phyloP scores from a whole-genome alignment of 306 rosid species.

The Gynostemma pentaphyllum region DNA sequence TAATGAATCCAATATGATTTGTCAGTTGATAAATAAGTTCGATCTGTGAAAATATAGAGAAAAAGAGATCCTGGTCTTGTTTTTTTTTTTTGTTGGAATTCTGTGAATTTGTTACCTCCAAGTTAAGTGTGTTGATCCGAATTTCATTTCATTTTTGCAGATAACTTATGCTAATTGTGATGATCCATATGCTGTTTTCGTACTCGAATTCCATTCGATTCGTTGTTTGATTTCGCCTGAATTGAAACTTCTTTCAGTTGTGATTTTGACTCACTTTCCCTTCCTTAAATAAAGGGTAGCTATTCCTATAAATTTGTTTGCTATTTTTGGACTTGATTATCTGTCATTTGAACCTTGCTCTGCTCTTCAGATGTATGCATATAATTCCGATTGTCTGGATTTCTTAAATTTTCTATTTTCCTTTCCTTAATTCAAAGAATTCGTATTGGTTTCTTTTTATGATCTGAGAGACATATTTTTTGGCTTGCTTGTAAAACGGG shows the following conservation, averaged over 20 bases:
- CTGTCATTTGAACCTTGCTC: background rate
- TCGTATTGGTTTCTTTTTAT: background rate
- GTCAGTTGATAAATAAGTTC: background rate
- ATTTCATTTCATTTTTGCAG: background rate
- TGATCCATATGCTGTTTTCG: background rate
- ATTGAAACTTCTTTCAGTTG: constrained; percentile 5
- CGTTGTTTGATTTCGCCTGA: background rate
- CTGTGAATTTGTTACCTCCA: background rate
- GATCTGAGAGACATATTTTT: background rate
- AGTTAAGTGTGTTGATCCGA: too few species aligned
- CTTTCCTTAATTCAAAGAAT: background rate
- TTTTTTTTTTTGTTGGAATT: background rate
- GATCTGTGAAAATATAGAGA: background rate
- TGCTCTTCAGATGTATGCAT: background rate
- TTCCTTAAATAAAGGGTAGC: background rate
- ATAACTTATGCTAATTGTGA: too few species aligned
- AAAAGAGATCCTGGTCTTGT: background rate
- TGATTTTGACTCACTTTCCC: background rate
- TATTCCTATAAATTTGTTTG: background rate
- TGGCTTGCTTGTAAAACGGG: background rate
- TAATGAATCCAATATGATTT: background rate
- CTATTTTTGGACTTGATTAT: constrained; percentile 10
- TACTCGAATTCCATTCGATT: background rate
- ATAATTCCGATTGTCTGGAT: background rate
- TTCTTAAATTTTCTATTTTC: background rate